Evolutionary conservation across 2,329 filamentous ascomycete genomes (phyloP).

Genomic region (Monosporascus sp.): DNA sequence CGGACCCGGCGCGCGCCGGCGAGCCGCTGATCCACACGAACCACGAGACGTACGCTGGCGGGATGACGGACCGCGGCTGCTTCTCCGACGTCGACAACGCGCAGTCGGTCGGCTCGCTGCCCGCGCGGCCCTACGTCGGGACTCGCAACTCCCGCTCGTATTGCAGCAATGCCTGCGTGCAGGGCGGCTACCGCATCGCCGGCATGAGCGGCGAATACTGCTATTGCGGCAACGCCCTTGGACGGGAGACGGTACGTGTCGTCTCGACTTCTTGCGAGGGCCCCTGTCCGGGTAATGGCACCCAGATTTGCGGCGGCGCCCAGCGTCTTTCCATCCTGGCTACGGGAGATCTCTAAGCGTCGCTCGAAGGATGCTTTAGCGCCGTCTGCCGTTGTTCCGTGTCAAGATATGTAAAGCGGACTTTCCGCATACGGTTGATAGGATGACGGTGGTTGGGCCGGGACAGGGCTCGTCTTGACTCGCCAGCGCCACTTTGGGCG

Average conservation of each 20-base stretch:
- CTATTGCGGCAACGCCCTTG: conserved; percentile 7
- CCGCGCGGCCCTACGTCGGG: conserved; percentile 1
- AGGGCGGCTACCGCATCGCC: conserved; percentile 2
- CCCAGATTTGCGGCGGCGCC: conserved; percentile 2
- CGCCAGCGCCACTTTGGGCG: too few species aligned
- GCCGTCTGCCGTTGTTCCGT: background rate
- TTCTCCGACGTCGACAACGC: conserved; percentile 4
- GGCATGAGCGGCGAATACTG: conserved; percentile 5
- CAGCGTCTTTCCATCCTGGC: conserved; percentile 2
- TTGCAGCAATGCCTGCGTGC: conserved; percentile 1
- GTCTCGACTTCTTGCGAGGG: conserved; percentile 4
- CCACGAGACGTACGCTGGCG: conserved; percentile 1
- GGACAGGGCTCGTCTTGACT: too few species aligned
- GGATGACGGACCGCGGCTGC: conserved; percentile 4
- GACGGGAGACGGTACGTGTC: conserved; percentile 1
- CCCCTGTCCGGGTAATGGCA: conserved; percentile 1
- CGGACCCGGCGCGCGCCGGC: conserved; percentile 1
- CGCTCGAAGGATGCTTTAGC: background rate
- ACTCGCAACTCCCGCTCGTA: conserved; percentile 3
- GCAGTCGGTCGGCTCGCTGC: conserved; percentile 4
- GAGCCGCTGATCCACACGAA: conserved; percentile 2
- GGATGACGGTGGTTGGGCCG: too few species aligned
- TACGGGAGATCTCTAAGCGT: conserved; percentile 2
- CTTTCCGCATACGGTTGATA: too few species aligned
- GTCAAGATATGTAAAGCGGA: background rate